A percentile compares a stretch with the other conserved stretches of the same genome.
Conservation (phyloP, 2,329 filamentous ascomycete genomes). For the Calonectria pseudoturangicola region DNA sequence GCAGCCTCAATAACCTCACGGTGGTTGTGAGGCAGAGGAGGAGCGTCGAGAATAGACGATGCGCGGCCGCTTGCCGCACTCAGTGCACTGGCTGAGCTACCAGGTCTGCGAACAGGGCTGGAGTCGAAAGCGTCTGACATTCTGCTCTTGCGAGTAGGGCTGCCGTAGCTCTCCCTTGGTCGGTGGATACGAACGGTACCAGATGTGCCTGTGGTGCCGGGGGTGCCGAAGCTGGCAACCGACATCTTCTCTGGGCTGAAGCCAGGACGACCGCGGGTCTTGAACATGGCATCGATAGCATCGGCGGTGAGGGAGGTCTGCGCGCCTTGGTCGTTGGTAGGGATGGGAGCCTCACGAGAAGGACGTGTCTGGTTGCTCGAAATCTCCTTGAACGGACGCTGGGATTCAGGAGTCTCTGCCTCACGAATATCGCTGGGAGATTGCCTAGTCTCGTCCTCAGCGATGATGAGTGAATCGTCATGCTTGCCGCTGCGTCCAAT, state of each 20-base stretch:
- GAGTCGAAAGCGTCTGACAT: slow-evolving; percentile 62
- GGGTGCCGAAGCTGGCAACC: slow-evolving; percentile 57
- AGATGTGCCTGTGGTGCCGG: slow-evolving; percentile 60
- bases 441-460: slow-evolving; percentile 79
- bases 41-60: slow-evolving; percentile 67
- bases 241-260: slow-evolving; percentile 62
- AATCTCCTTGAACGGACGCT: slow-evolving; percentile 76
- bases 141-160: slow-evolving; percentile 62
- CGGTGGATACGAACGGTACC: slow-evolving; percentile 66
- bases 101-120: slow-evolving; percentile 73
- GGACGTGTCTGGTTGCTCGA: slow-evolving; percentile 73
- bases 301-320: slow-evolving; percentile 91
- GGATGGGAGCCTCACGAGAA: slow-evolving; percentile 61
- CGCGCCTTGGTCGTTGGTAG: slow-evolving; percentile 81
- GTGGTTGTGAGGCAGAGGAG: slow-evolving; percentile 88
- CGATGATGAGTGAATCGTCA: slow-evolving; percentile 70
- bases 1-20: slow-evolving; percentile 89
- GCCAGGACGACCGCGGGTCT: slow-evolving; percentile 59
- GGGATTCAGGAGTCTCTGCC: slow-evolving; percentile 71
- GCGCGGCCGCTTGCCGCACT: slow-evolving; percentile 81
- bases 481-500: slow-evolving; percentile 65
- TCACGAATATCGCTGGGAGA: slow-evolving; percentile 64
- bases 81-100: slow-evolving; percentile 83
- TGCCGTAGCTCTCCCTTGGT: slow-evolving; percentile 71
- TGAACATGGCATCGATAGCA: slow-evolving; percentile 85